Base-by-base conservation (phyloP, 2,329 filamentous ascomycete species). In the Diaporthe longicolla region DNA sequence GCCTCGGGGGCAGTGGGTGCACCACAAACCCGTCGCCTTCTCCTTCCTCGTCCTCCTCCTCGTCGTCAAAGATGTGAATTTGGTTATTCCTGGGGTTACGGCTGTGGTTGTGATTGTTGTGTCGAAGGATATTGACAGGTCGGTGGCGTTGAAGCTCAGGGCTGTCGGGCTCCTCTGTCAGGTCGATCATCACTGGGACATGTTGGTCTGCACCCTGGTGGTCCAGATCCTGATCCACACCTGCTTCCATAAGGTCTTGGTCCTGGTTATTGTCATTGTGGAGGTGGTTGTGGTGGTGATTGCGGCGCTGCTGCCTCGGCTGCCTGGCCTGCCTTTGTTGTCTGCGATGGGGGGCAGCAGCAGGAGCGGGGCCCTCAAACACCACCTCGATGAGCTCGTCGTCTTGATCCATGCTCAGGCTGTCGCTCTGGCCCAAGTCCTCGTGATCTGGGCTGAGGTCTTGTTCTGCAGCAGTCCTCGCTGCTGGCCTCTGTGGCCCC, bases 101-200 rank as follows among this genome's bases (percentile, higher is more conserved):
- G 15, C 32, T 32, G 32, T 40, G 50, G 29, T 48, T 32, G 24
- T 35, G 50, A 40, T 29, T 50, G 15, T 48, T 48, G 59, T 40
- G 50, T 24, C 74, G 72, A 7, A 58, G 74, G n/a, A 74, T 57
- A 40, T 71, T 52, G 43, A 70, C 26, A 17, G 72, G 74, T 7
- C 50, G 68, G 37, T 69, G 68, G 13, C 70, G 71, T 7, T 63
- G 57, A 21, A 69, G 54, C 3, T 77, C 75, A 37, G 85, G 85
- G 24, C 86, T 88, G 78, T 89, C 87, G 0, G 87, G 86, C 76
- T 88, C 87, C 13, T 82, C 83, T 0, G 87, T 89, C 63, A 89
- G 79, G 73, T 89, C 87, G 57, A 89, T 89, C 19, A 89, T 89
- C 19, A 89, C 80, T 24, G 82, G 76, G 8, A 81, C 70, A 19